A percentile compares a stretch with the other conserved stretches of the same genome.
These are phyloP conservation scores for Neonectria hederae DNA, from an alignment of 2,329 filamentous ascomycete species.

Conservation along the genomic window DNA sequence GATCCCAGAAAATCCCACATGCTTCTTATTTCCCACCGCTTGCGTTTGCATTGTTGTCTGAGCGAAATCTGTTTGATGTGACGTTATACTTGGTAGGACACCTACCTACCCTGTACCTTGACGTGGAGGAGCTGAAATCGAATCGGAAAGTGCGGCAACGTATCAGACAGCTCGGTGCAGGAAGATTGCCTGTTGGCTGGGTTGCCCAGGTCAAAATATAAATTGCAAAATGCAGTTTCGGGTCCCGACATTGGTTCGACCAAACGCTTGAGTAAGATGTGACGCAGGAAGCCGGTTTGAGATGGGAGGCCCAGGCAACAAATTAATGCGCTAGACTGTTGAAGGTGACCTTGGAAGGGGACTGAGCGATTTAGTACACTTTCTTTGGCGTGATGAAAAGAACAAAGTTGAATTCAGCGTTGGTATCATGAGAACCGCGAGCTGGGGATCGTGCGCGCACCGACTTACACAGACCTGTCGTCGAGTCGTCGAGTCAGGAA, in stretches of 20 bases:
- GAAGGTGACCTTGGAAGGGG: not conserved
- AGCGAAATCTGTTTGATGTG: not conserved
- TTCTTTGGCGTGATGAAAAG: not conserved
- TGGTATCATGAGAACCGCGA: not conserved
- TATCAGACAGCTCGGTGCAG: not conserved
- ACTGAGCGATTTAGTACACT: not conserved
- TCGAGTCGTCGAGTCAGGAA: slow-evolving; percentile 31
- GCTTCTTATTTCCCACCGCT: not conserved
- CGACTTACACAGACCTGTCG: slow-evolving; percentile 12
- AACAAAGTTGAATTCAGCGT: not conserved
- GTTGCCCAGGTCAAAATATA: too few relatives aligned
- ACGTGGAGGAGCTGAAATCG: not conserved
- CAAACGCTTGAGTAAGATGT: not conserved
- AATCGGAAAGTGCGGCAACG: not conserved
- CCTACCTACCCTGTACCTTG: slow-evolving; percentile 15
- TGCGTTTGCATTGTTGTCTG: not conserved
- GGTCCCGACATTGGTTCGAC: not conserved
- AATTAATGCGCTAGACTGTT: not conserved
- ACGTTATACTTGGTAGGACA: not conserved
- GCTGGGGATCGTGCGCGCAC: not conserved
- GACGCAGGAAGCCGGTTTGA: not conserved
- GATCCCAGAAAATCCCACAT: not conserved
- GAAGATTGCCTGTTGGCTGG: not conserved
- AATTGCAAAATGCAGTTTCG: not conserved
- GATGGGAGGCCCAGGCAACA: not conserved